Evolutionary conservation across 2,329 filamentous ascomycete genomes (phyloP).

Genomic region (Aspergillus carbonarius): DNA sequence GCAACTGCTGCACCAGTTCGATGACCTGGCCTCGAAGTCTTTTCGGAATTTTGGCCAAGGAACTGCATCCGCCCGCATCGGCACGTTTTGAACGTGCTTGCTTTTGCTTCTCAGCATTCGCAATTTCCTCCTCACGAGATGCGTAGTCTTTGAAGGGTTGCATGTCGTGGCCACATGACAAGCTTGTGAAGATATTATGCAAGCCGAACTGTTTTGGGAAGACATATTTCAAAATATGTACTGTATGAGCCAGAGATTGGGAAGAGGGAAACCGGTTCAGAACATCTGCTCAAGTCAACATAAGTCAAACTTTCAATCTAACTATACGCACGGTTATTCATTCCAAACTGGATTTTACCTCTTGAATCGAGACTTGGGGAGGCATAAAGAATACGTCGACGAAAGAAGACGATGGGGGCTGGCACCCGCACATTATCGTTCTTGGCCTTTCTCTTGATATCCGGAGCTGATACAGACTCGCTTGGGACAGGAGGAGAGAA

Average conservation of each 20-base stretch:
- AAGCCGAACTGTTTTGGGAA: conserved; percentile 88
- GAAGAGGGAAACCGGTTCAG: conserved; percentile 65
- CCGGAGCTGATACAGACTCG: background rate
- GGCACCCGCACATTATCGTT: conserved; percentile 20
- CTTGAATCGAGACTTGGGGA: conserved; percentile 68
- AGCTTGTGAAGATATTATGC: conserved; percentile 76
- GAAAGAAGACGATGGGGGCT: conserved; percentile 70
- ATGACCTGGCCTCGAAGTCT: conserved; percentile 62
- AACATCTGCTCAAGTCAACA: conserved; percentile 59
- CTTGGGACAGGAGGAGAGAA: background rate
- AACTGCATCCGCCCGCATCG: conserved; percentile 6
- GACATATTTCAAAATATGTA: conserved; percentile 83
- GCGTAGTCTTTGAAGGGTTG: conserved; percentile 84
- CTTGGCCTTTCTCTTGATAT: background rate
- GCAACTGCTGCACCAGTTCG: conserved; percentile 65
- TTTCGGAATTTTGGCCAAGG: conserved; percentile 34
- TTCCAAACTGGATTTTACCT: conserved; percentile 68
- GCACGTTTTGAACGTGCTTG: conserved; percentile 2
- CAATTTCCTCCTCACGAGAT: conserved; percentile 78
- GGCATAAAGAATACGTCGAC: conserved; percentile 84
- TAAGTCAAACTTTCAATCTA: background rate
- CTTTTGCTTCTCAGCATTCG: conserved; percentile 20
- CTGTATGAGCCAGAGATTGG: conserved; percentile 53
- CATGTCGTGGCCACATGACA: conserved; percentile 58
- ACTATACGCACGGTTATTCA: conserved; percentile 59